phyloP scores from a whole-genome alignment of 2,329 filamentous ascomycete genomes.

The Bimuria novae-zelandiae region DNA sequence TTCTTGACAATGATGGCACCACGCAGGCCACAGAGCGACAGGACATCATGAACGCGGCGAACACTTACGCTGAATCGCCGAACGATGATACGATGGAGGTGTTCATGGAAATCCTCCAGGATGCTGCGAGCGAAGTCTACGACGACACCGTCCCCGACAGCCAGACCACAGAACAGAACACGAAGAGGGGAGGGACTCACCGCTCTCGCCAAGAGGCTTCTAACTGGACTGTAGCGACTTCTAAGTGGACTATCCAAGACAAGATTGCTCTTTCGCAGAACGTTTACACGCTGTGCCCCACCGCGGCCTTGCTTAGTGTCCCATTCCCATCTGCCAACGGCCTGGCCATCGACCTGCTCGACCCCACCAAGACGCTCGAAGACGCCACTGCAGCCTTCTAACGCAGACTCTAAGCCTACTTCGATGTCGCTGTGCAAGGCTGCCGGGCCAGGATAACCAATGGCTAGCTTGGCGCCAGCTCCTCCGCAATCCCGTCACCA shows the following conservation, averaged over 20 bases:
- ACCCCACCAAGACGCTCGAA: slow-evolving; percentile 1
- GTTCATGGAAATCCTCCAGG: background rate
- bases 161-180: background rate
- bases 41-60: background rate
- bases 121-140: background rate
- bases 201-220: background rate
- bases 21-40: background rate
- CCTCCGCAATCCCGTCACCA: background rate
- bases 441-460: slow-evolving; percentile 4
- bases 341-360: background rate
- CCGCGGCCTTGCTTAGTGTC: background rate
- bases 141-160: background rate
- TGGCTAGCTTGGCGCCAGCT: slow-evolving; percentile 8
- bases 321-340: background rate
- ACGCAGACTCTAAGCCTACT: slow-evolving; percentile 2
- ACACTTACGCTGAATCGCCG: background rate
- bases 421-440: slow-evolving; percentile 4
- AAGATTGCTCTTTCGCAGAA: background rate
- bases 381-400: background rate
- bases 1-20: background rate
- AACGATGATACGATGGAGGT: background rate
- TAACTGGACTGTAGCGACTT: background rate
- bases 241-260: slow-evolving; percentile 1
- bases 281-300: background rate
- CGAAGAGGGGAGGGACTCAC: background rate